phyloP scores from a whole-genome alignment of 2,329 filamentous ascomycete species.

The Trichoderma sp. region DNA sequence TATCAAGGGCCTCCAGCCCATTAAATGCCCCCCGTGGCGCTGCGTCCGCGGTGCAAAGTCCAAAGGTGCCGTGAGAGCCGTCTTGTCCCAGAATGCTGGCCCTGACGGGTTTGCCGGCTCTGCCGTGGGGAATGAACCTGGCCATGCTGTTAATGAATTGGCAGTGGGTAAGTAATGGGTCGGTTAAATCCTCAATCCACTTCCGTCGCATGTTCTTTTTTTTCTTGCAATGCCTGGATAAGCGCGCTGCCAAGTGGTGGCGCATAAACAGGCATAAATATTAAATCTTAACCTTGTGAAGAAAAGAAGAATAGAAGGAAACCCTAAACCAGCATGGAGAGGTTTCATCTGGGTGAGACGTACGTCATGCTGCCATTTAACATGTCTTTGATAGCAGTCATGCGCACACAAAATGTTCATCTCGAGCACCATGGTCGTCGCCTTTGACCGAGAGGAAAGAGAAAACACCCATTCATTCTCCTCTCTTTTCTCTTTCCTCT shows the following conservation, averaged over 20 bases:
- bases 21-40: neutral
- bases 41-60: neutral
- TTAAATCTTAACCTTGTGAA: neutral
- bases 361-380: neutral
- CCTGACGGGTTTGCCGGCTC: neutral
- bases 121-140: neutral
- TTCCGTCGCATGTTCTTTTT: conserved; percentile 1
- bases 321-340: neutral
- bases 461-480: neutral
- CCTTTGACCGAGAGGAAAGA: neutral
- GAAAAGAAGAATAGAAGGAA: neutral
- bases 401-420: neutral
- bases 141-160: neutral
- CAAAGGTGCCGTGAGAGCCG: neutral
- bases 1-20: neutral
- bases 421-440: neutral
- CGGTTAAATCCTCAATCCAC: conserved; percentile 2
- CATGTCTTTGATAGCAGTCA: neutral
- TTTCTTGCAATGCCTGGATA: neutral
- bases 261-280: neutral
- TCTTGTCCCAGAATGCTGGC: neutral
- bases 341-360: neutral
- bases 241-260: neutral
- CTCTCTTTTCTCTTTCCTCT: neutral
- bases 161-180: neutral